Percentiles rank a stretch among this genome's conserved stretches.
Evolutionary conservation across 73 alveolate species (phyloP).

Genomic region (Symbiodinium pilosum): DNA sequence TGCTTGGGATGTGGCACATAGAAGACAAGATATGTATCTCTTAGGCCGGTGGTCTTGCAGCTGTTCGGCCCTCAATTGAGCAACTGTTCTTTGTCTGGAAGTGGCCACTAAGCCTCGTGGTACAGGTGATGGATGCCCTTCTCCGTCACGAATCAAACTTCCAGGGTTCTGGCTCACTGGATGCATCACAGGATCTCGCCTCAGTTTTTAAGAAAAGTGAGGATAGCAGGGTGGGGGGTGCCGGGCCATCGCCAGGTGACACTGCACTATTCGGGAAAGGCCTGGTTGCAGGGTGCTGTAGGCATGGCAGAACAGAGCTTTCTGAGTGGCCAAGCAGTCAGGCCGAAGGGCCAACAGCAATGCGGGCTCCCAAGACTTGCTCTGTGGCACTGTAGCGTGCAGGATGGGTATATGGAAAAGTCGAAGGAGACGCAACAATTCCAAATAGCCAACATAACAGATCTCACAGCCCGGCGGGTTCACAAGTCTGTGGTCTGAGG

Average conservation of each 20-base stretch:
- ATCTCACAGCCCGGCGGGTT: too few species aligned
- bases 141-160: background rate
- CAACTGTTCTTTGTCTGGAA: background rate
- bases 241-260: background rate
- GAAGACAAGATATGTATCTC: too few species aligned
- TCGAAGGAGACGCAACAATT: too few species aligned
- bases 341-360: background rate
- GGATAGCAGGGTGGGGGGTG: background rate
- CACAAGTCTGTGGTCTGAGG: too few species aligned
- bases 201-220: background rate
- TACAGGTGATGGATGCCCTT: background rate
- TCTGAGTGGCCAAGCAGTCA: background rate
- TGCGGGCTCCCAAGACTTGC: background rate
- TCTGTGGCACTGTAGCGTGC: too few species aligned
- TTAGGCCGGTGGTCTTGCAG: conserved; percentile 9
- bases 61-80: background rate
- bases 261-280: background rate
- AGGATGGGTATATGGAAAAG: too few species aligned
- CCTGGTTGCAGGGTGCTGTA: background rate
- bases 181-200: background rate
- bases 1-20: too few species aligned
- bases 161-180: background rate
- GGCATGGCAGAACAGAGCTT: background rate
- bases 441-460: too few species aligned
- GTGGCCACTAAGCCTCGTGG: background rate